These are phyloP conservation scores for Boletus rubroflammeus DNA, from an alignment of 768 basidiomycete genomes.

Conservation along the genomic window DNA sequence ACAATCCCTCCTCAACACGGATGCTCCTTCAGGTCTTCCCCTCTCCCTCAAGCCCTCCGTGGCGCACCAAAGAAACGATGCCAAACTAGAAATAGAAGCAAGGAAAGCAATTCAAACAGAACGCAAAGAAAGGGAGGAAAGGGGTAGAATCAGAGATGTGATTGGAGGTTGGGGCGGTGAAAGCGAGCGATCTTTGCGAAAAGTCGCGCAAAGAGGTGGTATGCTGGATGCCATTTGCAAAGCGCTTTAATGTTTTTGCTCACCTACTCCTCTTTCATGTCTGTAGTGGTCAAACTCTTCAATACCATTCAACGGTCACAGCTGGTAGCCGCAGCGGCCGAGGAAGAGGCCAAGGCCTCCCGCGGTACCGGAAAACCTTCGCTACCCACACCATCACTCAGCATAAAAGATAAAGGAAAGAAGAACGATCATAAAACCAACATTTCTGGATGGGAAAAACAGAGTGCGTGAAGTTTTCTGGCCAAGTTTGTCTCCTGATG, in stretches of 20 bases:
- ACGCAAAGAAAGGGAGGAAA: constrained; percentile 71
- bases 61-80: constrained; percentile 63
- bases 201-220: constrained; percentile 86
- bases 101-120: constrained; percentile 69
- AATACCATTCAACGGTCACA: constrained; percentile 85
- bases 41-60: constrained; percentile 78
- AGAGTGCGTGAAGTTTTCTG: constrained; percentile 41
- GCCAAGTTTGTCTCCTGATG: background rate
- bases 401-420: constrained; percentile 42
- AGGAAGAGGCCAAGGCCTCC: constrained; percentile 54
- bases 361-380: constrained; percentile 74
- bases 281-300: constrained; percentile 76
- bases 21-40: constrained; percentile 65
- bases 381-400: constrained; percentile 59
- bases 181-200: constrained; percentile 70
- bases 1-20: constrained; percentile 66
- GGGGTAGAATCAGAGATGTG: constrained; percentile 59
- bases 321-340: constrained; percentile 45
- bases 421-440: constrained; percentile 56
- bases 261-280: background rate
- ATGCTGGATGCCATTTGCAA: constrained; percentile 17
- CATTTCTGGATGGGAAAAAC: constrained; percentile 51
- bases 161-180: constrained; percentile 90
- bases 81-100: constrained; percentile 70
- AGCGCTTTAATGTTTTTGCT: background rate